A percentile compares a stretch with the other conserved stretches of the same genome.
Conservation (phyloP, 2,329 filamentous ascomycete species). For the Monosporascus sp. region DNA sequence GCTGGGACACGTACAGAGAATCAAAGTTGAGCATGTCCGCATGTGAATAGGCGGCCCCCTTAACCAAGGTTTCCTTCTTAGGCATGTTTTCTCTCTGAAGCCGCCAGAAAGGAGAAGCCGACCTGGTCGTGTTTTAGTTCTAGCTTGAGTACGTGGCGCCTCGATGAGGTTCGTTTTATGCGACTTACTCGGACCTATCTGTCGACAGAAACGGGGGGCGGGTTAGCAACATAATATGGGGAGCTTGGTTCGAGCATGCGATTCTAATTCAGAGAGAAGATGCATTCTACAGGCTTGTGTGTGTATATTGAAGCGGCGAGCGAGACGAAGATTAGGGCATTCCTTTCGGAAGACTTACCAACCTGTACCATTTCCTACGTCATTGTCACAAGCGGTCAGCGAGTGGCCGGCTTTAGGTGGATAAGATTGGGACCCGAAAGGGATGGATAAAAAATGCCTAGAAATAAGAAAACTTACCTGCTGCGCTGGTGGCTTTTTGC, state of each 20-base stretch:
- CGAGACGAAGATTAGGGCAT: neutral
- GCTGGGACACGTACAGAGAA: conserved; percentile 53
- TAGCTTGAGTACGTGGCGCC: too few species aligned
- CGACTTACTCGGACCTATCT: conserved; percentile 61
- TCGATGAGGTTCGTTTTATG: neutral
- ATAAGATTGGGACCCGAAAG: conserved; percentile 22
- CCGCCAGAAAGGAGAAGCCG: conserved; percentile 85
- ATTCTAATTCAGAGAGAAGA: neutral
- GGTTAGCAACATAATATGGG: conserved; percentile 1
- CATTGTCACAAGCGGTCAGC: conserved; percentile 23
- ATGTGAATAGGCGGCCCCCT: conserved; percentile 94
- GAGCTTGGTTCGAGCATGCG: neutral
- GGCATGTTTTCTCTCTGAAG: conserved; percentile 47
- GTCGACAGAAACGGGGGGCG: conserved; percentile 12
- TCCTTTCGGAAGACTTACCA: conserved; percentile 53
- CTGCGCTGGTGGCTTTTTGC: conserved; percentile 61
- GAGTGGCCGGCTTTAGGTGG: conserved; percentile 22
- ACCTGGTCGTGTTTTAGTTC: conserved; percentile 45
- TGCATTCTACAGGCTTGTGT: too few species aligned
- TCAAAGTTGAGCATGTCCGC: conserved; percentile 90
- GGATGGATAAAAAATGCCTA: conserved; percentile 5
- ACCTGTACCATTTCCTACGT: conserved; percentile 98
- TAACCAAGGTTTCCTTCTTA: conserved; percentile 61
- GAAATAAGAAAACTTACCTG: conserved; percentile 50
- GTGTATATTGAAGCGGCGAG: too few species aligned